Conservation (phyloP, 495 filamentous ascomycete species). For the Clavariopsis aquatica region DNA sequence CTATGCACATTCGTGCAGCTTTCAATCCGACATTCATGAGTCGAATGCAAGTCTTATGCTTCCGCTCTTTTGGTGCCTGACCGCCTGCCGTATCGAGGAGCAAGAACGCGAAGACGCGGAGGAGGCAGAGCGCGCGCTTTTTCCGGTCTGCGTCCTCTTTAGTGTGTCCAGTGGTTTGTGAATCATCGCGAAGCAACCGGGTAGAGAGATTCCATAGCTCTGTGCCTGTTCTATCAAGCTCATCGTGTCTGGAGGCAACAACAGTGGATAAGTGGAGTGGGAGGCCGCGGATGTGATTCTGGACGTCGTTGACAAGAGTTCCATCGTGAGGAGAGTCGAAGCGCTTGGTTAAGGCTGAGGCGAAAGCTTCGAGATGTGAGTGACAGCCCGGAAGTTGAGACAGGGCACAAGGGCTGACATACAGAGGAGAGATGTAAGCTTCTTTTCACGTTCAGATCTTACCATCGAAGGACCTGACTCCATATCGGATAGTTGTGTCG, state of each 20-base stretch:
- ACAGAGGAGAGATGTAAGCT: constrained; percentile 35
- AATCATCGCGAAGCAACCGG: constrained; percentile 46
- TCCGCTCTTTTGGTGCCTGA: constrained; percentile 19
- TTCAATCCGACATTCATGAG: constrained; percentile 69
- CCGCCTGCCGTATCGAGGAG: constrained; percentile 62
- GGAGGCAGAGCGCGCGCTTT: constrained; percentile 39
- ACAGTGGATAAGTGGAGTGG: constrained; percentile 31
- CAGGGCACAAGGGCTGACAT: neutral
- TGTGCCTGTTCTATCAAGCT: constrained; percentile 57
- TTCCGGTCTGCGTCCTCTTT: neutral
- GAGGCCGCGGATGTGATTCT: constrained; percentile 32
- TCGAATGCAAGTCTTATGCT: constrained; percentile 47
- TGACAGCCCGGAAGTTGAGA: neutral
- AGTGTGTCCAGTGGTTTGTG: constrained; percentile 2
- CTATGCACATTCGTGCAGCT: constrained; percentile 63
- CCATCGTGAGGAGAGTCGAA: constrained; percentile 19
- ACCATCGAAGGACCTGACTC: constrained; percentile 5
- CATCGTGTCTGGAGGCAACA: constrained; percentile 41
- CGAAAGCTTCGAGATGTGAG: constrained; percentile 29
- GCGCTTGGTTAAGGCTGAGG: constrained; percentile 15
- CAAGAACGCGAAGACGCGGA: constrained; percentile 68
- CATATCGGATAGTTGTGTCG: constrained; percentile 6
- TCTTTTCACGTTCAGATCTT: constrained; percentile 36
- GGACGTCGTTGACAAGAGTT: constrained; percentile 31
- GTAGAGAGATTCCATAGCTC: constrained; percentile 70